A percentile compares a stretch with the other conserved stretches of the same genome.
Conservation (phyloP, 257 asterid genomes). For the Salvia hispanica region DNA sequence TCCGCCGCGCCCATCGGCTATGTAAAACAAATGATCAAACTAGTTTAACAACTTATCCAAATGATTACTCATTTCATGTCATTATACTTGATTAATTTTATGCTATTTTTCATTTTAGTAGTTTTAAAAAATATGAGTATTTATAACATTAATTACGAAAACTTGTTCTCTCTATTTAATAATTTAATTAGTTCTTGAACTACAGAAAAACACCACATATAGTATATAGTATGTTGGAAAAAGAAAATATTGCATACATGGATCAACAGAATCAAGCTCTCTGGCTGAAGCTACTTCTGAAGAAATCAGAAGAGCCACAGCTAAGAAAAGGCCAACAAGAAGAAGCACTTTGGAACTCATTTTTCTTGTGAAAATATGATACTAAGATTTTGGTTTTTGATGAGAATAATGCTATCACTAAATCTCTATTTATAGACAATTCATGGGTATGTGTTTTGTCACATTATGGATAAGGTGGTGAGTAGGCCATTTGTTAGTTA, state of each 20-base stretch:
- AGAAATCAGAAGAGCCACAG: constrained; percentile 24
- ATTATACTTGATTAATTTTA: too few species aligned
- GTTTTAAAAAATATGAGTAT: too few species aligned
- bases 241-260: neutral
- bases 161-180: neutral
- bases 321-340: constrained; percentile 28
- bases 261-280: constrained; percentile 14
- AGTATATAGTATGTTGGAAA: too few species aligned
- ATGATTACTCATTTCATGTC: too few species aligned
- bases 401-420: neutral
- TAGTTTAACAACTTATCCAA: too few species aligned
- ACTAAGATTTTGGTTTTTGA: neutral
- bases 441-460: neutral
- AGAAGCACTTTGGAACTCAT: constrained; percentile 31
- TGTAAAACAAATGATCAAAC: neutral
- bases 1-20: neutral
- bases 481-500: too few species aligned
- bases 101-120: neutral
- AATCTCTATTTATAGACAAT: neutral
- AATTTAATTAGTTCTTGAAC: too few species aligned
- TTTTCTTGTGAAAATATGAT: neutral
- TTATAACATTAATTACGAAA: neutral
- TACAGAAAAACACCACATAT: too few species aligned
- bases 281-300: constrained; percentile 28
- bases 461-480: too few species aligned